Conservation (phyloP, 2,329 filamentous ascomycete species). For the Clarireedia sp. region DNA sequence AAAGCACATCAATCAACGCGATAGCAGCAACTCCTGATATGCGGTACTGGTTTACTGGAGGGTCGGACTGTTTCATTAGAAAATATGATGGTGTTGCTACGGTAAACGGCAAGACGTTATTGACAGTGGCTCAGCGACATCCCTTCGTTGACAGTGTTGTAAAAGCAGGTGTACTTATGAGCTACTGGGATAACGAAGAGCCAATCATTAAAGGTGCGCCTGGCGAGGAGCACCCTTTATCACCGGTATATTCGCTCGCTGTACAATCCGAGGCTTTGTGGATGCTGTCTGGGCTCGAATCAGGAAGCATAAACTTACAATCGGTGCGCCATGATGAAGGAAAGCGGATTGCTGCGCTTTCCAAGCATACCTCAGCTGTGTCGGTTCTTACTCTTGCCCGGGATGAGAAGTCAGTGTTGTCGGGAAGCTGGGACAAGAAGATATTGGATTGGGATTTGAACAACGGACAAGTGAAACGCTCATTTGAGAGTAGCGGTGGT, state of each 20-base stretch:
- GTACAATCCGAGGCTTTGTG: slow-evolving; percentile 85
- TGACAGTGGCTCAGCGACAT: slow-evolving; percentile 92
- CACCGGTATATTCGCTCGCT: slow-evolving; percentile 88
- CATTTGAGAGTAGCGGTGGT: slow-evolving; percentile 68
- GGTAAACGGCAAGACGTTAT: slow-evolving; percentile 84
- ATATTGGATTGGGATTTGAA: slow-evolving; percentile 94
- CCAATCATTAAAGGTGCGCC: slow-evolving; percentile 32
- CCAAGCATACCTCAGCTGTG: slow-evolving; percentile 83
- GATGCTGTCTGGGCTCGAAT: slow-evolving; percentile 85
- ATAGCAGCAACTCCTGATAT: slow-evolving; percentile 88
- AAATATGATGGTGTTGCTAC: slow-evolving; percentile 96
- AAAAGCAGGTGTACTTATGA: slow-evolving; percentile 88
- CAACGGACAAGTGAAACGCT: slow-evolving; percentile 66
- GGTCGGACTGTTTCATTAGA: slow-evolving; percentile 88
- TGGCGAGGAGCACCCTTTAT: slow-evolving; percentile 56
- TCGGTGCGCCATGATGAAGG: slow-evolving; percentile 92
- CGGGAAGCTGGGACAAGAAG: slow-evolving; percentile 93
- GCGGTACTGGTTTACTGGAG: slow-evolving; percentile 90
- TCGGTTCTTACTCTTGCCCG: slow-evolving; percentile 75
- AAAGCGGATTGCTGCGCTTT: slow-evolving; percentile 73
- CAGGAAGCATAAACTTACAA: slow-evolving; percentile 86
- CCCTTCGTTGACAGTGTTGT: slow-evolving; percentile 96
- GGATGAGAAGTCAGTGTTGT: slow-evolving; percentile 81
- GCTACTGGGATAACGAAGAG: slow-evolving; percentile 98
- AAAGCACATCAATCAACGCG: slow-evolving; percentile 91